Percentiles rank a stretch among this genome's conserved stretches.
Evolutionary conservation across 495 filamentous ascomycete genomes (phyloP).

Genomic region (Penicillium canescens): DNA sequence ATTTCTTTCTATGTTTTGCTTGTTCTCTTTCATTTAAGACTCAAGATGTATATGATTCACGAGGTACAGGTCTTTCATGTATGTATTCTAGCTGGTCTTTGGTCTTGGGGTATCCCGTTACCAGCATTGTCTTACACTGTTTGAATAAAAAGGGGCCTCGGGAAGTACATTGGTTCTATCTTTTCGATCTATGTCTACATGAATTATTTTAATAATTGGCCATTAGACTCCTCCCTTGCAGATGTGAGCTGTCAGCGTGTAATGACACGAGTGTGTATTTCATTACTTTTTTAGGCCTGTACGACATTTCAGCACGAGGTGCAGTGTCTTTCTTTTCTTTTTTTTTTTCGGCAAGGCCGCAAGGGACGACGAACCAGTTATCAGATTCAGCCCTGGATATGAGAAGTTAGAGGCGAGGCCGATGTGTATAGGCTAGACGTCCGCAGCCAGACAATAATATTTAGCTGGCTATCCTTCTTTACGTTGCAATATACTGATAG

Average conservation of each 20-base stretch:
- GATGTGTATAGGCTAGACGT: too few relatives aligned
- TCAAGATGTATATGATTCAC: conserved; percentile 11
- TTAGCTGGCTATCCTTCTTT: too few relatives aligned
- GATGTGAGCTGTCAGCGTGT: not conserved
- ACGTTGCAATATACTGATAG: too few relatives aligned
- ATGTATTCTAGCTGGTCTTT: conserved; percentile 5
- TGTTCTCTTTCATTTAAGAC: conserved; percentile 1
- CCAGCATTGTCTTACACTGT: not conserved
- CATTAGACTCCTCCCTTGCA: not conserved
- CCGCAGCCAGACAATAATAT: too few relatives aligned
- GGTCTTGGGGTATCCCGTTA: not conserved
- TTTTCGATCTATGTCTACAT: not conserved
- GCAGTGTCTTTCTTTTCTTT: conserved; percentile 3
- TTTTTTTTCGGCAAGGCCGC: not conserved
- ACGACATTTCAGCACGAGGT: not conserved
- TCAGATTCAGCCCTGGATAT: too few relatives aligned
- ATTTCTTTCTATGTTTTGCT: not conserved
- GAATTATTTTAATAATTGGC: not conserved
- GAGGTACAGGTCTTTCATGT: conserved; percentile 5
- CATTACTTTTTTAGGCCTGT: not conserved
- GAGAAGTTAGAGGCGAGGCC: too few relatives aligned
- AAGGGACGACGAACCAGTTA: not conserved
- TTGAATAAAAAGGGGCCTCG: conserved; percentile 2
- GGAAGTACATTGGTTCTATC: not conserved
- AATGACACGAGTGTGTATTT: not conserved